phyloP scores from a whole-genome alignment of 176 grass and related monocot genomes.

The Lolium multiflorum region DNA sequence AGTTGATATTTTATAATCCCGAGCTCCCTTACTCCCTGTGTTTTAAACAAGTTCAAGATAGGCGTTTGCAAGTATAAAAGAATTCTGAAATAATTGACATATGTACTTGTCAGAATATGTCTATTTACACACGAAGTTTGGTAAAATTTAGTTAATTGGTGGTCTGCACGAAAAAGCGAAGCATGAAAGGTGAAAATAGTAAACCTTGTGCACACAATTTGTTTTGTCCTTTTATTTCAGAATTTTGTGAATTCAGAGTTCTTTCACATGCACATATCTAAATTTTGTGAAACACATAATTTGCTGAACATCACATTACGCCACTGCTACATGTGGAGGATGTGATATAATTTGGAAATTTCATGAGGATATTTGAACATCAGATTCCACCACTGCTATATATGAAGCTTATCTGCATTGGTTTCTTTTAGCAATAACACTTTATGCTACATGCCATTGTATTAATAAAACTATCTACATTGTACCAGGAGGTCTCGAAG shows the following conservation, averaged over 20 bases:
- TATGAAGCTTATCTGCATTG: not conserved
- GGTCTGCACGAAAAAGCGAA: not conserved
- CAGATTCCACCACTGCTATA: no score
- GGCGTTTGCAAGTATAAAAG: not conserved
- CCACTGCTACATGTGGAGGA: slow-evolving; percentile 4
- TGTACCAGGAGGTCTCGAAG: slow-evolving; percentile 58
- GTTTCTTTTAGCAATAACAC: slow-evolving; percentile 1
- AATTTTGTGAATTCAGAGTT: not conserved
- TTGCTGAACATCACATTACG: slow-evolving; percentile 5
- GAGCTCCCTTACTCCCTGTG: not conserved
- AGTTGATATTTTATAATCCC: not conserved
- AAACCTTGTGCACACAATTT: not conserved
- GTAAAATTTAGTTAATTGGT: not conserved
- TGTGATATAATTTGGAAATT: slow-evolving; percentile 22
- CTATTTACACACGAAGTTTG: not conserved
- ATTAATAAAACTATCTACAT: slow-evolving; percentile 11
- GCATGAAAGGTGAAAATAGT: not conserved
- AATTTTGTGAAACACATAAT: not conserved
- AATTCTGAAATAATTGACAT: not conserved
- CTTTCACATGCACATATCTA: not conserved
- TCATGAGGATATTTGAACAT: not conserved
- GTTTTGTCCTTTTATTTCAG: not conserved
- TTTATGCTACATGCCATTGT: slow-evolving; percentile 13
- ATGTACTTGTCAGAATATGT: not conserved
- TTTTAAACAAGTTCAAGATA: not conserved